Evolutionary conservation across 805 yeast species (phyloP).

Genomic region (Pichia kluyveri): DNA sequence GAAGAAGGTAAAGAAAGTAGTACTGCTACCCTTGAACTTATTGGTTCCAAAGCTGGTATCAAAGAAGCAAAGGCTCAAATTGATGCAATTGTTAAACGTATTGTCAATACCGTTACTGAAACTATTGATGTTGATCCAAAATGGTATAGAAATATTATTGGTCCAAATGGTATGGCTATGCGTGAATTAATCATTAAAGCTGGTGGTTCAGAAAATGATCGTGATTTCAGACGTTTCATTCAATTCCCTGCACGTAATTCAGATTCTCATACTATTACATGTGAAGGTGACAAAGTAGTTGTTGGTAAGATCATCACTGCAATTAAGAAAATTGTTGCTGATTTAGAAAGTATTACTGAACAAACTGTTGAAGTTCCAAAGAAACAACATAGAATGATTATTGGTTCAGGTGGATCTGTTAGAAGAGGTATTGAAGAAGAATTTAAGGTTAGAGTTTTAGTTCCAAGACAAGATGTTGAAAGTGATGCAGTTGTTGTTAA

Average conservation of each 20-base stretch:
- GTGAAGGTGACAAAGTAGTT: conserved; percentile 66
- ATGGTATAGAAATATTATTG: conserved; percentile 68
- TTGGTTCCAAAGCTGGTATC: conserved; percentile 72
- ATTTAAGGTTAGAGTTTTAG: conserved; percentile 49
- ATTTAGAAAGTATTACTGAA: conserved; percentile 49
- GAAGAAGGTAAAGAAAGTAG: conserved; percentile 36
- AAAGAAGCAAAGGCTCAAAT: conserved; percentile 62
- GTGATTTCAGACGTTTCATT: conserved; percentile 45
- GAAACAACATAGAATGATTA: conserved; percentile 63
- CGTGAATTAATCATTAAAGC: conserved; percentile 69
- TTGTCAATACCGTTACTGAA: conserved; percentile 51
- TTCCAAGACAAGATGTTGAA: conserved; percentile 54
- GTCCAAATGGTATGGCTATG: conserved; percentile 66
- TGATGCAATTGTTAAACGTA: conserved; percentile 51
- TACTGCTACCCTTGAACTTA: conserved; percentile 53
- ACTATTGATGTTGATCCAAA: conserved; percentile 61
- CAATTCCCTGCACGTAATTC: conserved; percentile 63
- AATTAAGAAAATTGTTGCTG: conserved; percentile 53
- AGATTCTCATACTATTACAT: conserved; percentile 47
- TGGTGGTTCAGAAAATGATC: conserved; percentile 52
- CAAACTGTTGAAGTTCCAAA: conserved; percentile 53
- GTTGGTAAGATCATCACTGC: conserved; percentile 61
- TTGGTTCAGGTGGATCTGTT: conserved; percentile 74
- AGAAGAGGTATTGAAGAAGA: conserved; percentile 68
- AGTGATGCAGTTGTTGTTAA: conserved; percentile 44